Base-by-base conservation (phyloP, 2,329 filamentous ascomycete genomes). In the Fusarium devonianum region DNA sequence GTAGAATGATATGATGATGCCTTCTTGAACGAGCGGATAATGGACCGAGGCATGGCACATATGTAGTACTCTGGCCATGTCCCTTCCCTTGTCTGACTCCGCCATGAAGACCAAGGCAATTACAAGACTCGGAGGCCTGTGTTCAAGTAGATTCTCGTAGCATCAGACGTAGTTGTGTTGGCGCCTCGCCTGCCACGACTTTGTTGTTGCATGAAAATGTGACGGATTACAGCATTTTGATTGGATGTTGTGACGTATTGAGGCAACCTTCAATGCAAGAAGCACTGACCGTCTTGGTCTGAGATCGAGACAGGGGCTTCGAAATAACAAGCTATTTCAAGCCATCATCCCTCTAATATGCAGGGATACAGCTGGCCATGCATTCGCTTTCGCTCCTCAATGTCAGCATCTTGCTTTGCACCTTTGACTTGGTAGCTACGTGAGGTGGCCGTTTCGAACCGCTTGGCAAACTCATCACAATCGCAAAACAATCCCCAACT, bases 101-200 rank as follows among this genome's bases (percentile, higher is more conserved):
- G n/a, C n/a, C n/a, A n/a, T n/a, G n/a, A n/a, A n/a, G n/a, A n/a
- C n/a, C n/a, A n/a, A n/a, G n/a, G n/a, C n/a, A n/a, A n/a, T n/a
- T n/a, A n/a, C n/a, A n/a, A n/a, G n/a, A 11, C 36, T 40, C 13
- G 23, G 17, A 30, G 38, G 30, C 42, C 38, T 49, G 42, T 42
- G 29, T 34, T 54, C 36, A 45, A 42, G 38, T 38, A 34, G 9
- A 25, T 37, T 30, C 41, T 30, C 22, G 43, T 38, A 43, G 8
- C 12, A 25, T 22, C n/a, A 9, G 21, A 22, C 4, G 22, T 25
- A 25, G 22, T 4, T 12, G 23, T 10, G 11, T 26, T n/a, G 48
- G 40, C 23, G 43, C 35, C 42, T 30, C 9, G 29, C 32, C 29
- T 58, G 53, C 49, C 54, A 58, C 49, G 49, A 49, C 30, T 17